Base-by-base conservation (phyloP, 495 filamentous ascomycete genomes). In the Penicillium taxi region DNA sequence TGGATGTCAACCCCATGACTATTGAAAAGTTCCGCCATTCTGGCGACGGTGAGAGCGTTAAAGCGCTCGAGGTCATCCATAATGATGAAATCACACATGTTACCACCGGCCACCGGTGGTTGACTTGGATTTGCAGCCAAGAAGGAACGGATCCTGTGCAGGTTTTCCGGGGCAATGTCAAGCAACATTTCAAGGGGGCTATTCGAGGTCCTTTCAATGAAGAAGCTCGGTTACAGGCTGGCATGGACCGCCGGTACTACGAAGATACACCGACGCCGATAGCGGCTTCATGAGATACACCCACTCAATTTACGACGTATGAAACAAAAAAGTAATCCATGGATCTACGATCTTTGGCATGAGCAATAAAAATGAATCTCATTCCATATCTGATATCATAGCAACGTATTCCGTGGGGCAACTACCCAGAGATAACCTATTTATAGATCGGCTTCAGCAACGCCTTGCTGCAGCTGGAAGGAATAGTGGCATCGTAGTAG, bases 51-150 rank as follows among this genome's bases (percentile, higher is more conserved):
- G 66, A 69, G 29, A 74, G 69, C 16, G 69, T 72, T 12, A 46
- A 59, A 19, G 45, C 51, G 2, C 44, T 74, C 32, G 66, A 64
- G 28, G 42, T 74, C 2, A 74, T 74, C 14, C 70, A 74, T 12
- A 70, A 72, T 18, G 70, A 74, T 29, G 70, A 74, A 32, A 72
- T 74, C 20, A 74, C 70, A 0, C 70, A 74, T 35, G 70, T 74
- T n/a, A 72, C 70, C 0, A 74, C 70, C 5, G 70, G 70, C 9
- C 69, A 74, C 32, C 47, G 70, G 8, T 74, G 70, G 70, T 42
- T 74, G 15, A 65, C 60, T 3, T 74, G 70, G 70, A 72, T 74
- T 13, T 74, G 70, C 38, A 51, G 57, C 9, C 56, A 74, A 26
- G 70, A 74, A 40, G 56, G 55, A 6, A 70, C 65, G 0, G 66